Evolutionary conservation across 2,329 filamentous ascomycete genomes (phyloP), one percentile per base, ranked within the genome.

Genomic region (Sphaerostilbella broomeana): DNA sequence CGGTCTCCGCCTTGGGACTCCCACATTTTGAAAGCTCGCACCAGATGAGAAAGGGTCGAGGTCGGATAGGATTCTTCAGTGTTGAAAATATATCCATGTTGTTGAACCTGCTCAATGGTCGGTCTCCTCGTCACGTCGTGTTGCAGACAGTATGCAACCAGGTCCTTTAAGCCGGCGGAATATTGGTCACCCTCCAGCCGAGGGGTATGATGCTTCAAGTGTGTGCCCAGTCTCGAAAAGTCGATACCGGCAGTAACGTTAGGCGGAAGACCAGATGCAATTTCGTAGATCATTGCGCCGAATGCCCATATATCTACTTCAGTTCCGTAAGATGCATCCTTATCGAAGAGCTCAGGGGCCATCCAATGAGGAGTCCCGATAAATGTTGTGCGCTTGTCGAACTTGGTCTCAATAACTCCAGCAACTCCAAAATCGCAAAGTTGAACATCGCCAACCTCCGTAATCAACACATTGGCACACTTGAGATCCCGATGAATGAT

Each of bases 351-450:
- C 52, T 92, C 86, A 0, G 83, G 84, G 0, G 86, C 84, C 85
- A 92, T 89, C 83, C 85, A 92, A 59, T 89, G 80, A 3, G 82
- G 81, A 0, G 86, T 92, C 16, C 86, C 86, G 40, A 90, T 84
- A 34, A 90, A 81, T 1, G 86, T 90, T 4, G 81, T 81, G 38
- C 85, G 71, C 62, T 92, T 92, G 51, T 84, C 80, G 39, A 80
- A 73, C 49, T 84, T 81, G 28, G 73, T 81, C 56, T 89, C 84
- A 41, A 89, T 75, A 32, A 86, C 77, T 30, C 83, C 84, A 20
- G 86, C 84, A 33, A 92, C 84, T 47, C 86, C 86, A 58, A 92
- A 92, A 56, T 92, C 86, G 55, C 85, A 88, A 22, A 92, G 73
- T 58, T 92, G 86, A 6, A 92, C 82, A 19, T 77, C 68, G 18